Evolutionary conservation across 2,329 filamentous ascomycete species (phyloP).

Genomic region (Cyphellophora attinorum): DNA sequence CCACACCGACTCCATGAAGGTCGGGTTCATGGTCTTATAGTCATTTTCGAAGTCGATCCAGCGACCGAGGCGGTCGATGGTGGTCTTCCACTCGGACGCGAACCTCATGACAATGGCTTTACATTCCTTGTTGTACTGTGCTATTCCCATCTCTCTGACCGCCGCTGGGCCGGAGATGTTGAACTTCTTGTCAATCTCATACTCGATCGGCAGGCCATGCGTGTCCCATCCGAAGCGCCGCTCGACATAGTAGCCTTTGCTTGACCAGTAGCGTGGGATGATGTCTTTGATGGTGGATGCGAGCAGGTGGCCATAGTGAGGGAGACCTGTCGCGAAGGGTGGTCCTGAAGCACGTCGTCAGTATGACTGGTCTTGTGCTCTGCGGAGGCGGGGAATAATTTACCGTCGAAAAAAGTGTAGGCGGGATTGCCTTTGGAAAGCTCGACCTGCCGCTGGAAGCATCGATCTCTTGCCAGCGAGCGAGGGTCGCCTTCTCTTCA

Average conservation of each 20-base stretch:
- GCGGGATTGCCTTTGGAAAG: conserved; percentile 71
- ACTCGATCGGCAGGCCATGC: conserved; percentile 80
- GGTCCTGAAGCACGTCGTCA: conserved; percentile 38
- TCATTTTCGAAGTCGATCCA: conserved; percentile 95
- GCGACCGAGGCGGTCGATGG: conserved; percentile 70
- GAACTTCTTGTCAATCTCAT: conserved; percentile 88
- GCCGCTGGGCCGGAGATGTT: conserved; percentile 73
- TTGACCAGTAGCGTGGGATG: conserved; percentile 84
- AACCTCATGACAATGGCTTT: conserved; percentile 82
- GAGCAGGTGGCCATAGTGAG: conserved; percentile 61
- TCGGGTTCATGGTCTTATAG: conserved; percentile 87
- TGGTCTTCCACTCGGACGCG: conserved; percentile 69
- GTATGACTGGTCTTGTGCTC: neutral
- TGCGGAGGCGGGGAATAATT: conserved; percentile 21
- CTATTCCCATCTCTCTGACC: conserved; percentile 73
- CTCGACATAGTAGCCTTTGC: conserved; percentile 83
- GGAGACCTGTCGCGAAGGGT: conserved; percentile 49
- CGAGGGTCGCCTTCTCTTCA: conserved; percentile 77
- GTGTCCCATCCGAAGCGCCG: conserved; percentile 85
- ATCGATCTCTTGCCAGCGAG: conserved; percentile 82
- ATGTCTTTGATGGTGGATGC: conserved; percentile 91
- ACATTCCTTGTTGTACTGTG: conserved; percentile 78
- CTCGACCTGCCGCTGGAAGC: conserved; percentile 85
- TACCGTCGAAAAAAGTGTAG: conserved; percentile 90
- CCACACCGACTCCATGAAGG: conserved; percentile 85